Evolutionary conservation across 2,329 filamentous ascomycete species (phyloP), one percentile per base, ranked within the genome.

Genomic region (Paracorniculantispora psalliotae): DNA sequence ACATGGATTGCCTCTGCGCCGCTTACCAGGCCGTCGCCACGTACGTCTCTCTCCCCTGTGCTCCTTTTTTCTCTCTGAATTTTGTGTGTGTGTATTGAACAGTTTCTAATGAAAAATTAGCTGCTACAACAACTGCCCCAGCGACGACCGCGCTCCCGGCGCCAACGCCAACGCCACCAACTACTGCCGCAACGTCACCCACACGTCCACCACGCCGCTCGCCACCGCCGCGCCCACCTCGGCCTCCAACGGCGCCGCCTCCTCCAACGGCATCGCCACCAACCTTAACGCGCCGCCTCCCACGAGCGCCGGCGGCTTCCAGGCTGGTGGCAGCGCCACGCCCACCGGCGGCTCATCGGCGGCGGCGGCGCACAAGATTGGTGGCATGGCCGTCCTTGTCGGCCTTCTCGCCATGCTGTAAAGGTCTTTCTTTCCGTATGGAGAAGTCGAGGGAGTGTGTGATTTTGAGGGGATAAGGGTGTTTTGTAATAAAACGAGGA

Each of bases 91-190:
- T n/a, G n/a, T n/a, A n/a, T n/a, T n/a, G n/a, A n/a, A n/a, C n/a
- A n/a, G n/a, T n/a, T n/a, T 30, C 23, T 51, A 23, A 23, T 25
- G 25, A 26, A 41, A 44, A 41, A 59, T 48, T 59, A 79, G 78
- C 62, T 82, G 80, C 78, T 82, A 75, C 73, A 80, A 80, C 75
- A 82, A 82, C 77, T 82, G 80, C 74, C 80, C 80, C 67, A 72
- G 77, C 65, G 79, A 82, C 69, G 1, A 67, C 53, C 72, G 75
- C 48, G 70, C 66, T 61, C 57, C 64, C 55, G 57, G 67, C 21
- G 72, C 71, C 63, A 62, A 70, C 52, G 67, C 71, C 64, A 74
- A 78, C 63, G 78, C 77, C 60, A 75, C 72, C 60, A 73, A 75
- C 48, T 77, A 70, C 73, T 82, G 80, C 73, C 67, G 69, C 59